Conservation (phyloP, 129 eudicot genomes). For the Chrysanthemum seticuspe region DNA sequence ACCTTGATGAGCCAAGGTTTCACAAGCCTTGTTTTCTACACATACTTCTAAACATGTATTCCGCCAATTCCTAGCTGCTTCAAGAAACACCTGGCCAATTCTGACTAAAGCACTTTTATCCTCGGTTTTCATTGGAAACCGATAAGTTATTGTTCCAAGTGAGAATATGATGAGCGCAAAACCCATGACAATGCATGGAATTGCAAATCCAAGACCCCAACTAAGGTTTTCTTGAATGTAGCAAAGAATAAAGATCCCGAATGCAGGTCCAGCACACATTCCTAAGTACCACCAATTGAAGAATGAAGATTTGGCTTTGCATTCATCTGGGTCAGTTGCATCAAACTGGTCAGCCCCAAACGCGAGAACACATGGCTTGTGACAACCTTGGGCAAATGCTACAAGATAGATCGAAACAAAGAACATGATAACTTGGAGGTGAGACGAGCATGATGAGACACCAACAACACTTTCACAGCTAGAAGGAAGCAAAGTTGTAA, state of each 20-base stretch:
- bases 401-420: conserved; percentile 54
- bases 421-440: conserved; percentile 37
- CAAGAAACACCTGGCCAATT: conserved; percentile 38
- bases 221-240: conserved; percentile 61
- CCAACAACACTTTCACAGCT: conserved; percentile 10
- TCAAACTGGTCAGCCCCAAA: conserved; percentile 84
- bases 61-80: conserved; percentile 47
- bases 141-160: conserved; percentile 52
- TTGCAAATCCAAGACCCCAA: conserved; percentile 69
- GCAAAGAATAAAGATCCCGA: conserved; percentile 32
- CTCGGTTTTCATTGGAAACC: conserved; percentile 32
- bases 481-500: conserved; percentile 31
- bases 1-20: conserved; percentile 28
- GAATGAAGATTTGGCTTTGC: conserved; percentile 52
- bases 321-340: conserved; percentile 43
- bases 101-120: conserved; percentile 43
- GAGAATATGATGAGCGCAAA: conserved; percentile 41
- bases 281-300: conserved; percentile 72
- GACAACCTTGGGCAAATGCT: conserved; percentile 57
- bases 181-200: conserved; percentile 50
- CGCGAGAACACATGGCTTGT: conserved; percentile 54
- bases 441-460: conserved; percentile 18
- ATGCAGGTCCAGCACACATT: conserved; percentile 37
- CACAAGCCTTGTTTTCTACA: conserved; percentile 33
- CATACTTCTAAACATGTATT: conserved; percentile 11